These are phyloP conservation scores for Eucommia ulmoides DNA, from an alignment of 257 asterid genomes.

Conservation along the genomic window DNA sequence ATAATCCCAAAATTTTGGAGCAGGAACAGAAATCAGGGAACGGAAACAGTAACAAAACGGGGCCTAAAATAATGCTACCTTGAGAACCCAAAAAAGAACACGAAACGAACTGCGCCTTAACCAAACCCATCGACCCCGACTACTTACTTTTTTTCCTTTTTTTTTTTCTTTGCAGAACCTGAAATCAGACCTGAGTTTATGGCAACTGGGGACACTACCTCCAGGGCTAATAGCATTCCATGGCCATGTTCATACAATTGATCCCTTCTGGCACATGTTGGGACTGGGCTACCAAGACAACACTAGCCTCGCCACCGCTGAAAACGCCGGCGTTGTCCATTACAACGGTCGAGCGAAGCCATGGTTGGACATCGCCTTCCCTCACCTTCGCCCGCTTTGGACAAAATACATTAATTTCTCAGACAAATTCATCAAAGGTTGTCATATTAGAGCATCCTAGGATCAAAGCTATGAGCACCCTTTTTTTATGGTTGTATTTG, in stretches of 20 bases:
- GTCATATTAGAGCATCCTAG: constrained; percentile 68
- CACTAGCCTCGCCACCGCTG: constrained; percentile 55
- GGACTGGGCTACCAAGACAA: constrained; percentile 93
- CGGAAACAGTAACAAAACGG: too few relatives aligned
- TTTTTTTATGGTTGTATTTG: constrained; percentile 24
- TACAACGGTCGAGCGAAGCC: constrained; percentile 97
- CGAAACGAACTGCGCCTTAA: too few relatives aligned
- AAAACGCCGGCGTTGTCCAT: constrained; percentile 77
- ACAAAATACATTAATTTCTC: constrained; percentile 63
- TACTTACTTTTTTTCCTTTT: too few relatives aligned
- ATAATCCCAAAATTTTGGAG: too few relatives aligned
- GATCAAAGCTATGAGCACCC: constrained; percentile 9
- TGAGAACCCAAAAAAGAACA: too few relatives aligned
- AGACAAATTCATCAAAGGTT: constrained; percentile 66
- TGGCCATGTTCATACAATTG: constrained; percentile 59
- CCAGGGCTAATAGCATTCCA: constrained; percentile 90
- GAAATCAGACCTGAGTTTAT: constrained; percentile 82
- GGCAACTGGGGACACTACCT: constrained; percentile 97
- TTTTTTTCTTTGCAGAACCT: constrained; percentile 44
- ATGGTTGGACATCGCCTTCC: constrained; percentile 96
- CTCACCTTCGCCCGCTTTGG: constrained; percentile 74
- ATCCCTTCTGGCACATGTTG: constrained; percentile 93
- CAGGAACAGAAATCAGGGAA: too few relatives aligned
- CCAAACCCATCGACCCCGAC: too few relatives aligned
- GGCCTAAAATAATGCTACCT: too few relatives aligned